Base-by-base conservation (phyloP, 2,329 filamentous ascomycete species). In the Aspergillus caelatus region DNA sequence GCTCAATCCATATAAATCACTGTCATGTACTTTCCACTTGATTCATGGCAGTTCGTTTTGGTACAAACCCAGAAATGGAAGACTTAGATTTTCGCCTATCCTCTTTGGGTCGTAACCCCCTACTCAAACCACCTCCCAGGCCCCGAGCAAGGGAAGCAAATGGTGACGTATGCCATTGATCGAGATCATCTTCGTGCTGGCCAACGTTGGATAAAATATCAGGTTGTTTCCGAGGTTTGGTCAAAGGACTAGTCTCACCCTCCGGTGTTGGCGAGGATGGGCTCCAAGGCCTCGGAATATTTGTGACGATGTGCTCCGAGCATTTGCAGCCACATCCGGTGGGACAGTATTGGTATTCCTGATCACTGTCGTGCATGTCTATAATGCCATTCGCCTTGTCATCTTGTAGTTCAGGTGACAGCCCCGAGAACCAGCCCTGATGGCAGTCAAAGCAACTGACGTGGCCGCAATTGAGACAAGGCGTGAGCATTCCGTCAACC, bases 321-420 rank as follows among this genome's bases (percentile, higher is more conserved):
- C 82, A 84, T 61, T 71, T 73, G 60, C 82, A 84, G 57, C 80
- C 82, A 68, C 82, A 84, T n/a, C 81, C 81, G 14, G 75, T 80
- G 8, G 81, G 78, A 61, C 82, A 84, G 48, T 73, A 68, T 23
- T 71, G 71, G 3, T 72, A 67, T n/a, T 68, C 64, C 14, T 65
- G 62, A 23, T 68, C 63, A 54, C 62, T 50, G 52, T 60, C 63
- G 52, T 54, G 43, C 5, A 50, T 36, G 48, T 71, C 58, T 36
- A 64, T 53, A 53, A 57, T 21, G n/a, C 21, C 39, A 48, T 62
- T 62, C 36, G 64, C 58, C 50, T 68, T 67, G 57, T 69, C 63
- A 23, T 39, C 53, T 1, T 61, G 60, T 58, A 56, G 54, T 7
- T 66, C 62, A 34, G 60, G 48, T 23, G 58, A 63, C 7, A 59